phyloP scores from a whole-genome alignment of 768 basidiomycete genomes.

The Rhizopogon sp. region DNA sequence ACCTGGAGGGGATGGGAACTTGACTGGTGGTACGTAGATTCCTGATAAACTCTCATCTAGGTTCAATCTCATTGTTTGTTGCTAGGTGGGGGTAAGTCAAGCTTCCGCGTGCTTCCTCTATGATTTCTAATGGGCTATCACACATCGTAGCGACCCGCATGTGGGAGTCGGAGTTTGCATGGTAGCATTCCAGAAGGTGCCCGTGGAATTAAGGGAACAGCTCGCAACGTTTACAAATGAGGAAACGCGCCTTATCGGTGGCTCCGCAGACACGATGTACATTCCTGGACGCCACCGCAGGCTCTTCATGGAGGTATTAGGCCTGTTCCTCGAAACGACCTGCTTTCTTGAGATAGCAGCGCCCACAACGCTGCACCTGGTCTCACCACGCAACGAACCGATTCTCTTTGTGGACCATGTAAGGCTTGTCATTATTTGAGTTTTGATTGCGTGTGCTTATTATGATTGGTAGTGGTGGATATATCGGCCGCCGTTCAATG shows the following conservation, averaged over 20 bases:
- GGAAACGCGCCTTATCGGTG: conserved; percentile 37
- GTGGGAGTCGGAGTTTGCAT: conserved; percentile 41
- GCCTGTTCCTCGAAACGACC: conserved; percentile 39
- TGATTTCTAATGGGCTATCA: background rate
- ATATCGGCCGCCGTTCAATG: conserved; percentile 40
- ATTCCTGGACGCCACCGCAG: conserved; percentile 37
- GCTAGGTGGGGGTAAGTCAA: conserved; percentile 39
- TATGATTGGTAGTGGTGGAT: conserved; percentile 38
- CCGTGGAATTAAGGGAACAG: conserved; percentile 29
- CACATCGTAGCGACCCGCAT: conserved; percentile 30
- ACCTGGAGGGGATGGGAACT: conserved; percentile 35
- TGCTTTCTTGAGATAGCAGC: conserved; percentile 48
- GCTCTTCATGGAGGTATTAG: conserved; percentile 37
- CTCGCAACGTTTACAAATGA: conserved; percentile 31
- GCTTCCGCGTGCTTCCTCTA: background rate
- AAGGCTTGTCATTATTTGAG: conserved; percentile 3
- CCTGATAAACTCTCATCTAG: background rate
- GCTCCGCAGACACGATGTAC: conserved; percentile 45
- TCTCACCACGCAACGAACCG: conserved; percentile 31
- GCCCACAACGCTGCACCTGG: conserved; percentile 41
- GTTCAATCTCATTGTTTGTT: conserved; percentile 3
- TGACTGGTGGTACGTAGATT: conserved; percentile 38
- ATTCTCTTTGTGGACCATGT: conserved; percentile 47
- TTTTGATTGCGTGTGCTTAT: background rate
- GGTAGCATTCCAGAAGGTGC: conserved; percentile 33